Base-by-base conservation (phyloP, 345 rosid species). In the Aegle marmelos region DNA sequence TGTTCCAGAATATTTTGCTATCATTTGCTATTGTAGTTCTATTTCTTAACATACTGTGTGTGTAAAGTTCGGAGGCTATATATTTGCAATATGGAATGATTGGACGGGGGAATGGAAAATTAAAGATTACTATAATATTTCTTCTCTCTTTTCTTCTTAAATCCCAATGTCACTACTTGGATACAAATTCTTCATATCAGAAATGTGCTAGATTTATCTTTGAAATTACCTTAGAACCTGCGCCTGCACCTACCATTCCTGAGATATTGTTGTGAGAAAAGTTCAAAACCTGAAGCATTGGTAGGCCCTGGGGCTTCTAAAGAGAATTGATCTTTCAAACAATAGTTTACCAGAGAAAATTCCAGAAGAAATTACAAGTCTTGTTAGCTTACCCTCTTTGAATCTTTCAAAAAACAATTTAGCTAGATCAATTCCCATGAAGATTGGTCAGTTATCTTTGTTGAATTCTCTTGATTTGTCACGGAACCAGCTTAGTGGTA, bases 151-250 rank as follows among this genome's bases (percentile, higher is more conserved):
- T n/a, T n/a, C n/a, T n/a, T n/a, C n/a, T n/a, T n/a, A n/a, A n/a
- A n/a, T n/a, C n/a, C n/a, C n/a, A n/a, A n/a, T n/a, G n/a, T n/a
- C n/a, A n/a, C n/a, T n/a, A n/a, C n/a, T n/a, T n/a, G n/a, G n/a
- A n/a, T n/a, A n/a, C n/a, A n/a, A n/a, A n/a, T n/a, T n/a, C n/a
- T n/a, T n/a, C n/a, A n/a, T n/a, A n/a, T n/a, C n/a, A n/a, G n/a
- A n/a, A n/a, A n/a, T n/a, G 24, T 82, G 8, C 78, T 80, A n/a
- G 59, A 68, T 68, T 48, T 62, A 25, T 53, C 76, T 1, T 36
- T 27, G 9, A 45, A 27, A n/a, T 82, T 14, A 27, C 10, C 14
- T 60, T 2, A 13, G 31, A 4, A 39, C 75, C 75, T 16, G 70
- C 63, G 30, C 45, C 45, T 39, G 45, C 45, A 39, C 45, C 11